Percentiles rank a stretch among this genome's conserved stretches.
phyloP scores from a whole-genome alignment of 257 asterid species.

The Jasminum sambac region DNA sequence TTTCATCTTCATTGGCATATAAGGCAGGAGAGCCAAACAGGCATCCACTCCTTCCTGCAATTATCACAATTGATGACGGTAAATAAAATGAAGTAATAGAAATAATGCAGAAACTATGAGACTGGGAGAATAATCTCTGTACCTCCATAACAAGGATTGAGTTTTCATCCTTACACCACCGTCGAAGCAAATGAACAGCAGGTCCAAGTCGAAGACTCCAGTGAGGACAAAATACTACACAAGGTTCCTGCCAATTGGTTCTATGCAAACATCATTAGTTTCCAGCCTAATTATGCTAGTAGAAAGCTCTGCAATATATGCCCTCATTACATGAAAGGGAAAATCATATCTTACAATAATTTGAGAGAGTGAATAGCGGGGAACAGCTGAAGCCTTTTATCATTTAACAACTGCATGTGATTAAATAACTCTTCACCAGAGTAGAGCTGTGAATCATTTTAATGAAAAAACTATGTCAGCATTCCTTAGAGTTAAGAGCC shows the following conservation, averaged over 20 bases:
- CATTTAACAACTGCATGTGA: slow-evolving; percentile 62
- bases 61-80: neutral
- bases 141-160: slow-evolving; percentile 89
- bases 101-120: slow-evolving; percentile 10
- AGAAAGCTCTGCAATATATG: slow-evolving; percentile 11
- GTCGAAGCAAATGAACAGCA: slow-evolving; percentile 68
- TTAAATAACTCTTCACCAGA: slow-evolving; percentile 65
- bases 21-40: slow-evolving; percentile 64
- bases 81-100: slow-evolving; percentile 3
- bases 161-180: slow-evolving; percentile 72
- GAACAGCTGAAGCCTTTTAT: slow-evolving; percentile 61
- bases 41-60: slow-evolving; percentile 70
- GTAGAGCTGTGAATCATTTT: slow-evolving; percentile 54
- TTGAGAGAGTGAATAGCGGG: slow-evolving; percentile 70
- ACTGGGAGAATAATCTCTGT: slow-evolving; percentile 7
- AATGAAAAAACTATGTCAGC: slow-evolving; percentile 12
- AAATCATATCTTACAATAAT: slow-evolving; percentile 56
- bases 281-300: slow-evolving; percentile 22
- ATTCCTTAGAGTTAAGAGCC: slow-evolving; percentile 14
- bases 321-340: slow-evolving; percentile 15
- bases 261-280: slow-evolving; percentile 36
- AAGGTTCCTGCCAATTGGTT: slow-evolving; percentile 87
- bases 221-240: slow-evolving; percentile 88
- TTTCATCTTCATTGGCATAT: slow-evolving; percentile 75
- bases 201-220: slow-evolving; percentile 97